Evolutionary conservation across 2,329 filamentous ascomycete genomes (phyloP), one percentile per base, ranked within the genome.

Genomic region (Xylaria digitata): DNA sequence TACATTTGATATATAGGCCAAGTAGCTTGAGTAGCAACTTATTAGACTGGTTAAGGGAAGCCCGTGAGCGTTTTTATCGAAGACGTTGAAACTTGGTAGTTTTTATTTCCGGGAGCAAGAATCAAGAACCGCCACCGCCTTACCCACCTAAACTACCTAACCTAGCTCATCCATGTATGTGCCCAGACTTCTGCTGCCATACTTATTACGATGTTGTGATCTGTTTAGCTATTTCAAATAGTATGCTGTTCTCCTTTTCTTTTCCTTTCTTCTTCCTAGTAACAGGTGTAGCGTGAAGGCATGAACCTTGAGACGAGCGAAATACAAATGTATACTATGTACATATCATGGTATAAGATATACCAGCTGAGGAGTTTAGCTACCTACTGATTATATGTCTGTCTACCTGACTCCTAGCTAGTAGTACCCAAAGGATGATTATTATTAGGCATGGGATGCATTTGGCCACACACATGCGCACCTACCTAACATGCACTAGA

Each of bases 351-450:
- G 26, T 26, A 26, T 26, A 26, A 26, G 26, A 26, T 26, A 26
- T 55, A 11, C 19, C 43, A 13, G 9, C 8, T 6, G 2, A 23
- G 21, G 45, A 50, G 17, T 3, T 19, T 42, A 40, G 19, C 17
- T 17, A 26, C 26, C 26, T 26, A 26, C 26, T 26, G 26, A 26
- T 26, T 26, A 6, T 37, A 37, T 37, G 11, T 37, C 34, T 55
- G n/a, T 8, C 3, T 43, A 45, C 37, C 53, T 55, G 53, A 55
- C n/a, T 43, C 7, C 37, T 19, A 32, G 53, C 52, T 54, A 26
- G 37, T 54, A 26, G 37, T 55, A 43, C 53, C 52, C 53, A 55
- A 55, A 55, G 53, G 37, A 30, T n/a, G 37, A 26, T 42, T 54
- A 42, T 42, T 42, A 19, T 48, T 17, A 30, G 53, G 53, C 52